phyloP scores from a whole-genome alignment of 768 basidiomycete species.

The Collybiopsis luxurians region DNA sequence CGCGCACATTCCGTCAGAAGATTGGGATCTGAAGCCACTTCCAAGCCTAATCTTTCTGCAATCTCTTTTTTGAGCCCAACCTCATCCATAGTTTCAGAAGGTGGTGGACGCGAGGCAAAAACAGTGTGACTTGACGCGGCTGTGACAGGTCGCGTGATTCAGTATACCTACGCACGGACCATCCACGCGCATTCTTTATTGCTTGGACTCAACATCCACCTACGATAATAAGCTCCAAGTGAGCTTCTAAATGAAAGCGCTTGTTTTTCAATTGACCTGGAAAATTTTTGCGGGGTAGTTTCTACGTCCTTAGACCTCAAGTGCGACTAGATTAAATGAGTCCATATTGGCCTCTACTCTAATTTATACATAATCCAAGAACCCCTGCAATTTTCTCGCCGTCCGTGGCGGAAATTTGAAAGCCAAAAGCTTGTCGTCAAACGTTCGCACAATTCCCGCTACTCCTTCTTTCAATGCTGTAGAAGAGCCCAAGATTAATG shows the following conservation, averaged over 20 bases:
- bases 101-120: not conserved
- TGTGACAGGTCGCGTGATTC: too few species aligned
- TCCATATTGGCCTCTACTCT: too few species aligned
- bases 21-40: slow-evolving; percentile 34
- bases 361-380: slow-evolving; percentile 76
- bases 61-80: slow-evolving; percentile 19
- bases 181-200: too few species aligned
- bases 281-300: too few species aligned
- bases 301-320: too few species aligned
- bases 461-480: slow-evolving; percentile 67
- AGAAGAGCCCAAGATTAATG: not conserved
- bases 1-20: slow-evolving; percentile 52
- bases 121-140: not conserved
- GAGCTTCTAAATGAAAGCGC: too few species aligned
- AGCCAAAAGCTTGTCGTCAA: slow-evolving; percentile 69
- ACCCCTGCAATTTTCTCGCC: slow-evolving; percentile 66
- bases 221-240: not conserved
- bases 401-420: slow-evolving; percentile 76
- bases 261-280: too few species aligned
- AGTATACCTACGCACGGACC: too few species aligned
- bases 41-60: slow-evolving; percentile 21
- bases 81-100: not conserved
- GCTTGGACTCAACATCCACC: not conserved
- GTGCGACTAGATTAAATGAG: too few species aligned
- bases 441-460: slow-evolving; percentile 64